These are phyloP conservation scores for Scopulariopsis brevicaulis DNA, from an alignment of 2,329 filamentous ascomycete genomes.

Conservation along the genomic window DNA sequence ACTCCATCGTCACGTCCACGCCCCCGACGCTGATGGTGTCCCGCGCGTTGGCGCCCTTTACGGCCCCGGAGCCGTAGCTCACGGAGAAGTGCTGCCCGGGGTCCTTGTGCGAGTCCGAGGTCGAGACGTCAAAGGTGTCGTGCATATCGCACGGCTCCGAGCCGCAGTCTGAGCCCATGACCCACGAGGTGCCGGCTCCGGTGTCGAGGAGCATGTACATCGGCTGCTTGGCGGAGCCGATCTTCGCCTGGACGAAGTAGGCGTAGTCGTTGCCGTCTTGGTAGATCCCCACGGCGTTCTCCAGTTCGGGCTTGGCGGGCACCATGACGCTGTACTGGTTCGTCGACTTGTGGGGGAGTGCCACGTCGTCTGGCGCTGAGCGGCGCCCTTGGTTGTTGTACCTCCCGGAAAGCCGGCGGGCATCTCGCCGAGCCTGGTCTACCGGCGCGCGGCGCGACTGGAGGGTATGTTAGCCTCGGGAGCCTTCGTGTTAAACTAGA, in stretches of 20 bases:
- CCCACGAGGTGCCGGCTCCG: slow-evolving; percentile 66
- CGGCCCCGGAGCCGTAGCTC: slow-evolving; percentile 66
- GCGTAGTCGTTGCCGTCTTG: slow-evolving; percentile 57
- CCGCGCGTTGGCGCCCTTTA: slow-evolving; percentile 52
- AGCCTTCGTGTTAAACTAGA: background rate
- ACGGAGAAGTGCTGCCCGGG: slow-evolving; percentile 48
- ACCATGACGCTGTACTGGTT: slow-evolving; percentile 36
- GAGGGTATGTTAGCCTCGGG: background rate
- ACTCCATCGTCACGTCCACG: slow-evolving; percentile 50
- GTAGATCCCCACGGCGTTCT: slow-evolving; percentile 41
- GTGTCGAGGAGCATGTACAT: slow-evolving; percentile 56
- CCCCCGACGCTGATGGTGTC: slow-evolving; percentile 60
- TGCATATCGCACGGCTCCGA: slow-evolving; percentile 58
- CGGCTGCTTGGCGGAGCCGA: slow-evolving; percentile 42
- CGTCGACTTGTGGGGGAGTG: slow-evolving; percentile 15
- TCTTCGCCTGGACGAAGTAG: slow-evolving; percentile 46
- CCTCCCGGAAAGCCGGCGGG: background rate
- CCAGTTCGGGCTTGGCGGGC: slow-evolving; percentile 29
- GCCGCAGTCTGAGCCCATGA: slow-evolving; percentile 62
- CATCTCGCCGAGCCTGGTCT: background rate
- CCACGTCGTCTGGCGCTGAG: background rate
- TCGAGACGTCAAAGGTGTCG: slow-evolving; percentile 52
- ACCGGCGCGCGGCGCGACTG: background rate
- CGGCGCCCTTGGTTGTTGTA: background rate
- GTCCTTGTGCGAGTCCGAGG: slow-evolving; percentile 53